phyloP scores from a whole-genome alignment of 1,284 basidiomycete species.

The Erythrobasidium hasegawianum region DNA sequence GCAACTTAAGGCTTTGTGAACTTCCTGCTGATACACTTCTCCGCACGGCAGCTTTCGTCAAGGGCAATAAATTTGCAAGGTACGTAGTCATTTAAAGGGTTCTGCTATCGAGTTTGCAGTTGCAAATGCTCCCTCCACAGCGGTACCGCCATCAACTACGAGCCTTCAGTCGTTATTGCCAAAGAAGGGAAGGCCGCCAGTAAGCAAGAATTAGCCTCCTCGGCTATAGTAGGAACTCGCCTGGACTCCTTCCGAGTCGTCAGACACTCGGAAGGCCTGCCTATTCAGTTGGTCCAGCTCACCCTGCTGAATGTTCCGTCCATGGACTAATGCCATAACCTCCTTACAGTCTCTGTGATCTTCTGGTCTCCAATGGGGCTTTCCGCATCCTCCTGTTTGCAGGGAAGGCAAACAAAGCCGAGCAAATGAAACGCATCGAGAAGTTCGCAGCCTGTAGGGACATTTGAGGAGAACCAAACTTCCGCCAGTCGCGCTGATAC shows the following conservation, averaged over 20 bases:
- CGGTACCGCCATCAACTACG: conserved; percentile 46
- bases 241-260: conserved; percentile 44
- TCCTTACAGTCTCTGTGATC: conserved; percentile 23
- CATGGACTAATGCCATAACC: too few relatives aligned
- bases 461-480: background rate
- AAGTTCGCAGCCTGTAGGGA: conserved; percentile 35
- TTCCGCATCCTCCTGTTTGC: conserved; percentile 44
- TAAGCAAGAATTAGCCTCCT: conserved; percentile 41
- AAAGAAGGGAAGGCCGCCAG: conserved; percentile 33
- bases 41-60: conserved; percentile 12
- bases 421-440: conserved; percentile 37
- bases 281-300: conserved; percentile 31
- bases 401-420: conserved; percentile 40
- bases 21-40: background rate
- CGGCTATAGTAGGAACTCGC: conserved; percentile 43
- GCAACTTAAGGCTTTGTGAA: background rate
- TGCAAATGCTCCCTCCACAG: conserved; percentile 10
- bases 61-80: conserved; percentile 43
- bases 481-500: background rate
- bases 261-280: conserved; percentile 35
- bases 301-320: too few relatives aligned
- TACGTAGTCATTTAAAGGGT: background rate
- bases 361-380: conserved; percentile 35
- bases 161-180: conserved; percentile 40
- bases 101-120: background rate